phyloP scores from a whole-genome alignment of 2,329 filamentous ascomycete genomes.

The Sporothrix brasiliensis region DNA sequence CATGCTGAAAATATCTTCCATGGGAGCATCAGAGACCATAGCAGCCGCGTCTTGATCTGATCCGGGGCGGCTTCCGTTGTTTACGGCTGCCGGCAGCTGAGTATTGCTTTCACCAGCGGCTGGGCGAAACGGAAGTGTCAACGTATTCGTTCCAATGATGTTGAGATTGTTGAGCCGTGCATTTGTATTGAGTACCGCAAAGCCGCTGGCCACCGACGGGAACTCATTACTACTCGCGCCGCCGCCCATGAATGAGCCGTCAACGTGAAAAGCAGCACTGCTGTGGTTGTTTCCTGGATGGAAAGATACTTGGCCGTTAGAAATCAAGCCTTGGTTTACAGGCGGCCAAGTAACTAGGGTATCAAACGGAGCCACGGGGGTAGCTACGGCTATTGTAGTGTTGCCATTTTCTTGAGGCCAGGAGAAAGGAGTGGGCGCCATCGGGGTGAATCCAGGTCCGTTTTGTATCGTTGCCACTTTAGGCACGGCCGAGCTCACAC shows the following conservation, averaged over 20 bases:
- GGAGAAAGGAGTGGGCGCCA: not conserved
- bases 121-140: not conserved
- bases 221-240: not conserved
- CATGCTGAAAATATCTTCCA: constrained; percentile 12
- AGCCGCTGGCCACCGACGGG: not conserved
- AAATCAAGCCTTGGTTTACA: not conserved
- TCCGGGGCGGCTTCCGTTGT: not conserved
- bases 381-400: not conserved
- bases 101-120: not conserved
- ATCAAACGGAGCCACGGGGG: not conserved
- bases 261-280: not conserved
- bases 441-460: not conserved
- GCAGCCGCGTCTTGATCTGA: not conserved
- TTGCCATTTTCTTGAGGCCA: not conserved
- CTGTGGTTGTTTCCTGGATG: not conserved
- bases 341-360: not conserved
- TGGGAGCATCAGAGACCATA: not conserved
- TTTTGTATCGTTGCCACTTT: not conserved
- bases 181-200: constrained; percentile 8
- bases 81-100: not conserved
- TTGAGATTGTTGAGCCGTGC: not conserved
- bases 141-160: not conserved
- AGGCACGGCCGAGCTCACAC: no score
- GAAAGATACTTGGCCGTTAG: not conserved
- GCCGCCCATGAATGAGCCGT: not conserved